Percentiles rank a stretch among this genome's conserved stretches.
These are phyloP conservation scores for Solanum phureja DNA, from an alignment of 257 asterid species.

Conservation along the genomic window DNA sequence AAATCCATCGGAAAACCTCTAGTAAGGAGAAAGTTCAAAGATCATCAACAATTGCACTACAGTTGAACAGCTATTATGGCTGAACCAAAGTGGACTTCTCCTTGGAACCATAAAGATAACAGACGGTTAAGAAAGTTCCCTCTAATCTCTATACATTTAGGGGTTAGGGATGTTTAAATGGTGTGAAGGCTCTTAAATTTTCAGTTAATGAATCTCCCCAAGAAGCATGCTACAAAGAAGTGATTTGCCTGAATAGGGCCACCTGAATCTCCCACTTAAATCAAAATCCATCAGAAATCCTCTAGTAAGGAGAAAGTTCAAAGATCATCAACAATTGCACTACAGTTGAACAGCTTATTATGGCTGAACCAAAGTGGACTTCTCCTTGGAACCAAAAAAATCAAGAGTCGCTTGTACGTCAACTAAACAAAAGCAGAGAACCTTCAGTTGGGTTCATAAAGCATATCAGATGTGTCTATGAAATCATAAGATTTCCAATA, in stretches of 20 bases:
- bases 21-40: slow-evolving; percentile 23
- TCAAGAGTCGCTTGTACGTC: slow-evolving; percentile 23
- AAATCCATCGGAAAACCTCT: slow-evolving; percentile 29
- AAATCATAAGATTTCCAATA: slow-evolving; percentile 57
- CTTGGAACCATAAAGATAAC: slow-evolving; percentile 29
- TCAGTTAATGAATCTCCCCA: slow-evolving; percentile 35
- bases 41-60: slow-evolving; percentile 25
- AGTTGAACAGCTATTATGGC: slow-evolving; percentile 22
- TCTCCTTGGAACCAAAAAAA: slow-evolving; percentile 39
- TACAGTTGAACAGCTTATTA: slow-evolving; percentile 20
- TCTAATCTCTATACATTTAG: slow-evolving; percentile 3
- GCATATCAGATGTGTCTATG: slow-evolving; percentile 40
- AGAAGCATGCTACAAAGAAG: slow-evolving; percentile 20
- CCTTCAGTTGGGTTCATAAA: slow-evolving; percentile 34
- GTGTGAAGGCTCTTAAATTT: slow-evolving; percentile 26
- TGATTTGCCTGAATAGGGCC: slow-evolving; percentile 3
- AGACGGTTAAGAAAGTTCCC: slow-evolving; percentile 18
- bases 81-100: slow-evolving; percentile 32
- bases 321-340: slow-evolving; percentile 26
- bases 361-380: slow-evolving; percentile 23
- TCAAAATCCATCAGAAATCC: slow-evolving; percentile 33
- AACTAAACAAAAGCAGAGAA: slow-evolving; percentile 37
- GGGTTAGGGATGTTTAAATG: slow-evolving; percentile 17
- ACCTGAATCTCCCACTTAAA: slow-evolving; percentile 30
- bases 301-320: slow-evolving; percentile 23